Base-by-base conservation (phyloP, 768 basidiomycete genomes). In the Plicaturopsis crispa region DNA sequence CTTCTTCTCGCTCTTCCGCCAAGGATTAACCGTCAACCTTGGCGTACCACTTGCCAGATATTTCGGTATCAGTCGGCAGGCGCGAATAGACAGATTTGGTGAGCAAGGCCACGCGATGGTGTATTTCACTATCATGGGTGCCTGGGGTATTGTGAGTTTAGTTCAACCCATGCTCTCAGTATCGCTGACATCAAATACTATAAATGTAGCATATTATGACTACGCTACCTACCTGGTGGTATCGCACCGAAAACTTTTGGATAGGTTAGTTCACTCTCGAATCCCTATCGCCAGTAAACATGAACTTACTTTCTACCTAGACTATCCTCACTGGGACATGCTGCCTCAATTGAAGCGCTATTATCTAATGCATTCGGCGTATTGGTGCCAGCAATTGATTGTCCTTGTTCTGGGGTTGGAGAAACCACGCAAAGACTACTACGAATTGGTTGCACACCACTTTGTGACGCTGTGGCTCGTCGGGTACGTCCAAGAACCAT, bases 301-400 rank as follows among this genome's bases (percentile, higher is more conserved):
- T 43, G 33, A 14, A 19, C 5, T n/a, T n/a, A n/a, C 28, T 14
- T 39, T 28, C 10, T 31, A 24, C 1, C 6, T 13, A 90, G 88
- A 76, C 41, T 96, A 94, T 53, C 93, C 93, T n/a, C 78, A 87
- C 53, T 88, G 85, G 82, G 72, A 84, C 33, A 87, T 99, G 85
- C 73, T 72, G 18, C 78, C 80, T 0, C 72, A 79, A 45, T 64
- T 98, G 48, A 99, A 99, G 63, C 60, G 73, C 32, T 98, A 96
- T 65, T 98, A 98, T 57, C 79, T 99, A 39, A 75, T 92, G 65
- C 94, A 99, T 55, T 73, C 77, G 43, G 70, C 92, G 2, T 97
- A 96, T 59, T 98, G 96, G 96, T 74, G 80, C 34, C 93, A 98
- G 53, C 92, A 99, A 56, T 70, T 93, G 43, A 61, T 98, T n/a